Percentiles rank a stretch among this genome's conserved stretches.
These are phyloP conservation scores for Coemansia sp. DNA, from an alignment of 192 early-diverging fungal species.

Conservation along the genomic window DNA sequence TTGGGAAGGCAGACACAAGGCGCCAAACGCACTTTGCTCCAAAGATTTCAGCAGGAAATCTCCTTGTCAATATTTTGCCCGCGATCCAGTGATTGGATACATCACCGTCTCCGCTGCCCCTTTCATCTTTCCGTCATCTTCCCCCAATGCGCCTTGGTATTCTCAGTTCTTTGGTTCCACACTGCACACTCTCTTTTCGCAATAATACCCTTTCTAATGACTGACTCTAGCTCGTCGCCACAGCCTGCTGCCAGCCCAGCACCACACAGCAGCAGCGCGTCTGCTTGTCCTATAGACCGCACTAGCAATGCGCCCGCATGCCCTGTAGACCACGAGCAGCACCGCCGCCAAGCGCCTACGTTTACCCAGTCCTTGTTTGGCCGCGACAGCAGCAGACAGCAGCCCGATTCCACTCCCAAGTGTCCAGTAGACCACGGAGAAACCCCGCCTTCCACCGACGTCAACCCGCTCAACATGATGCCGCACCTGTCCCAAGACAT, in stretches of 20 bases:
- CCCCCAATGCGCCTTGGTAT: too few species aligned
- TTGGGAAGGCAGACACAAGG: not conserved
- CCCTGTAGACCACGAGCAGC: conserved; percentile 24
- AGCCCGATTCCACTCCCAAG: conserved; percentile 18
- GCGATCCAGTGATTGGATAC: conserved; percentile 1
- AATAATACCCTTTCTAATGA: too few species aligned
- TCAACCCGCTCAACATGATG: conserved; percentile 93
- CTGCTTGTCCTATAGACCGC: too few species aligned
- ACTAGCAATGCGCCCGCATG: conserved; percentile 10
- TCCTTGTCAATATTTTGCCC: too few species aligned
- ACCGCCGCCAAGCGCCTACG: conserved; percentile 3
- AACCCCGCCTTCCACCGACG: not conserved
- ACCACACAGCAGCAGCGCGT: too few species aligned
- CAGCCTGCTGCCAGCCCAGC: too few species aligned
- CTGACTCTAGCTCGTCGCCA: too few species aligned
- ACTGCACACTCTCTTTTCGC: too few species aligned
- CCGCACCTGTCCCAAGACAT: conserved; percentile 68
- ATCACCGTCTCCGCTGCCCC: too few species aligned
- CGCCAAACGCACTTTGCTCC: not conserved
- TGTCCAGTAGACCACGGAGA: conserved; percentile 57
- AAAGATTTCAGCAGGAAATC: not conserved
- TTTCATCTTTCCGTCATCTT: too few species aligned
- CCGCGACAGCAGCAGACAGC: not conserved
- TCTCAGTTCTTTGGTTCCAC: too few species aligned
- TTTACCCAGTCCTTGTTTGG: conserved; percentile 31